These are phyloP conservation scores for Symbiodinium natans DNA, from an alignment of 73 alveolate species.

Conservation along the genomic window DNA sequence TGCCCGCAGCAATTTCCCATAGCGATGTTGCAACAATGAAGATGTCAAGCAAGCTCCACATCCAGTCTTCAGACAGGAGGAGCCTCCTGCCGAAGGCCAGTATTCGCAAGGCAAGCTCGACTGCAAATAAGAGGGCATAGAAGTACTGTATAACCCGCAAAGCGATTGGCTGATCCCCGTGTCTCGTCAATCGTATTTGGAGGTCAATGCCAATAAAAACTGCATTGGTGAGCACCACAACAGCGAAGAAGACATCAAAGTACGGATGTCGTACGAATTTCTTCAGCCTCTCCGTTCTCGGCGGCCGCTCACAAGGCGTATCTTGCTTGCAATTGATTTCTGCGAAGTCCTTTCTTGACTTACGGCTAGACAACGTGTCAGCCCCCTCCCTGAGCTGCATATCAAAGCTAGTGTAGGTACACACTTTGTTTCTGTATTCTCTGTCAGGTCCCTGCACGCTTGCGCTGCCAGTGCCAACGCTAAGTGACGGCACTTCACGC, in stretches of 20 bases:
- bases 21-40: neutral
- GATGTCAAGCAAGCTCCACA: slow-evolving; percentile 34
- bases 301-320: too few relatives aligned
- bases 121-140: neutral
- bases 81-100: neutral
- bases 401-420: neutral
- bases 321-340: neutral
- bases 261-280: neutral
- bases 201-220: slow-evolving; percentile 43
- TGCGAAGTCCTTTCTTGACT: neutral
- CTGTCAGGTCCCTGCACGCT: neutral
- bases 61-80: slow-evolving; percentile 46
- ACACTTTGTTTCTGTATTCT: neutral
- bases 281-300: neutral
- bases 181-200: neutral
- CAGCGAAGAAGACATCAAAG: slow-evolving; percentile 51
- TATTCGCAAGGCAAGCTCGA: neutral
- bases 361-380: neutral
- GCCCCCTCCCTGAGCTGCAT: neutral
- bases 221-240: slow-evolving; percentile 50
- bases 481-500: too few relatives aligned
- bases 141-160: neutral
- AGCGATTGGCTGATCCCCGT: neutral
- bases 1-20: neutral
- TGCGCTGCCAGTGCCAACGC: too few relatives aligned